Conservation (phyloP, 2,329 filamentous ascomycete species). For the Berkeleyomyces basicola region DNA sequence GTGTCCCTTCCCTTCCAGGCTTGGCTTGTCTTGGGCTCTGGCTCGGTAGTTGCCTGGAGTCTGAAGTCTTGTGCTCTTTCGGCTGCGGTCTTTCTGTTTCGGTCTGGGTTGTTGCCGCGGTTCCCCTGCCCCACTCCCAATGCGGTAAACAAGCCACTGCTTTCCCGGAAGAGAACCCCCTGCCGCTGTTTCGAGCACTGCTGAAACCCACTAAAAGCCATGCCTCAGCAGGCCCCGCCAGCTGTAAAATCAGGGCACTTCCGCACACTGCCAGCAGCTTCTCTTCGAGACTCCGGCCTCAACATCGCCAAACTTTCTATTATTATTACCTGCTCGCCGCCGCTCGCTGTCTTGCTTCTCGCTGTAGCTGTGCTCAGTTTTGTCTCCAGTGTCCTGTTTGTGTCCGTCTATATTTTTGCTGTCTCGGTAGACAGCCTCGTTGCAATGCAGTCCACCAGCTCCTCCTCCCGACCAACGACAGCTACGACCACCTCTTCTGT, state of each 20-base stretch:
- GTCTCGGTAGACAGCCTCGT: slow-evolving; percentile 3
- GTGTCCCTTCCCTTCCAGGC: not conserved
- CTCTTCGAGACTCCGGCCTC: not conserved
- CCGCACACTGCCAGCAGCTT: not conserved
- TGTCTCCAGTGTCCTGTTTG: slow-evolving; percentile 9
- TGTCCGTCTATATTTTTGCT: slow-evolving; percentile 7
- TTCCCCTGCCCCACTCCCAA: not conserved
- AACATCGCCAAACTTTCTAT: not conserved
- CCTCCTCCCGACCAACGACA: not conserved
- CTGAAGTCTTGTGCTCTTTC: not conserved
- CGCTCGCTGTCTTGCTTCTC: slow-evolving; percentile 3
- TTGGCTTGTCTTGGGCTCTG: not conserved
- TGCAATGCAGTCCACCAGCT: slow-evolving; percentile 3
- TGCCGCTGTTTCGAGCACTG: not conserved
- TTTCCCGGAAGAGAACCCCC: not conserved
- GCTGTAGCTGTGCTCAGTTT: slow-evolving; percentile 9
- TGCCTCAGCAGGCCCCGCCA: not conserved
- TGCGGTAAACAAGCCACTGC: not conserved
- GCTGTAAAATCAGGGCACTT: not conserved
- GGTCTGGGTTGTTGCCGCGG: not conserved
- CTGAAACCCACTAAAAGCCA: not conserved
- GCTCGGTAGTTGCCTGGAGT: not conserved
- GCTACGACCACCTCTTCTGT: not conserved
- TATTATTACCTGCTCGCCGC: slow-evolving; percentile 4
- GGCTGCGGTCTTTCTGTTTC: not conserved